These are phyloP conservation scores for Myriosclerotinia duriaeana DNA, from an alignment of 2,329 filamentous ascomycete genomes.

Conservation along the genomic window DNA sequence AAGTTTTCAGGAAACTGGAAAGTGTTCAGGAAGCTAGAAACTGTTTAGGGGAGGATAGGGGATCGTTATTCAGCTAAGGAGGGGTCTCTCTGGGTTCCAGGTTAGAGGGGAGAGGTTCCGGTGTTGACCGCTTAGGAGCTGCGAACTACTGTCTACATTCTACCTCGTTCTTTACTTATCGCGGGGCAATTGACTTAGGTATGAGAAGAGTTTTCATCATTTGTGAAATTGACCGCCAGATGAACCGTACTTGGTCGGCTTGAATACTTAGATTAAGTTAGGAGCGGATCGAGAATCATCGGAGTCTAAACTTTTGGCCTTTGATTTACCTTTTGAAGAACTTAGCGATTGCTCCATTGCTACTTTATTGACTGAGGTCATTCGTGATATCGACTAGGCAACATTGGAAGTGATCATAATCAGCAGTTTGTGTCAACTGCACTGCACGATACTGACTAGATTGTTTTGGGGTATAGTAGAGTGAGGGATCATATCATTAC, in stretches of 20 bases:
- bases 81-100: neutral
- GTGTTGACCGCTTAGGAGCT: constrained; percentile 7
- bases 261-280: neutral
- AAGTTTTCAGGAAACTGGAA: neutral
- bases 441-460: neutral
- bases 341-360: neutral
- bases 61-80: neutral
- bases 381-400: neutral
- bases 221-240: constrained; percentile 14
- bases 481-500: neutral
- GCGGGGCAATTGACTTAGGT: constrained; percentile 9
- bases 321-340: neutral
- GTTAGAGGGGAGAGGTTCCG: constrained; percentile 13
- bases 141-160: neutral
- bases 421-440: neutral
- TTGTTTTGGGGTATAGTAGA: neutral
- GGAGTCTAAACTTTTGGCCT: neutral
- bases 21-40: neutral
- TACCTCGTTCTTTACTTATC: constrained; percentile 13
- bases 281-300: neutral
- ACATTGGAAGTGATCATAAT: neutral
- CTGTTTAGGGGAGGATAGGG: neutral
- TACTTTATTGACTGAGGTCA: neutral
- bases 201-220: neutral
- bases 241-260: constrained; percentile 4